Evolutionary conservation across 768 basidiomycete species (phyloP), one percentile per base, ranked within the genome.

Genomic region (Boletus eberwhitei): DNA sequence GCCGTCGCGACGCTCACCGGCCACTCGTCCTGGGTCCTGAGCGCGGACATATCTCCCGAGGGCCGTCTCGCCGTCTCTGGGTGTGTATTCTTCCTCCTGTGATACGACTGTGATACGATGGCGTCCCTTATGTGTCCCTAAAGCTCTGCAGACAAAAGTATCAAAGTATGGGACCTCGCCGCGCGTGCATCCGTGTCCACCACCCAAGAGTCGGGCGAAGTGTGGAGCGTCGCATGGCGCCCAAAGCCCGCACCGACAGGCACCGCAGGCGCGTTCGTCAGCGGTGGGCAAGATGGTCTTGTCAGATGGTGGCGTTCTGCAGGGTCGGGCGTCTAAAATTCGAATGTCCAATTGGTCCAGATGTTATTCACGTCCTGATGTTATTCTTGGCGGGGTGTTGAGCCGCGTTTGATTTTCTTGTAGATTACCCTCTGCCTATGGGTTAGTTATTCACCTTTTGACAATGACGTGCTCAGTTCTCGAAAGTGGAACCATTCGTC

Each of bases 1-100:
- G 86, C 87, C 2, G 91, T 95, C 19, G 91, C 94, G 14, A 85
- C 91, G 11, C 76, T 98, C 59, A 81, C 83, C 6, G 94, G 94
- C 0, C 94, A 98, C 69, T 81, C 90, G 0, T 94, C 93, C 11
- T 96, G 95, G 93, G 90, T 93, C 2, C 78, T 98, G 36, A 87
- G 85, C 63, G 77, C 84, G 8, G 88, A 91, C 63, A 82, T 94
- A 39, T 88, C 90, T 29, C 89, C 86, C 11, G 93, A 95, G 67
- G 84, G 84, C 8, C 80, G 85, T 47, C 79, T 93, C 19, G 88
- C 85, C 14, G 77, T 90, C 17, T 92, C 90, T 52, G 92, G 93
- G 90, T 92, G 68, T 54, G 79, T 72, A 9, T 37, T 34, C 40
- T 53, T n/a, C 60, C 21, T 39, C 9, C 34, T 44, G 19, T 21